Percentiles rank a stretch among this genome's conserved stretches.
Evolutionary conservation across 2,329 filamentous ascomycete genomes (phyloP).

Genomic region (Rugonectria rugulosa): DNA sequence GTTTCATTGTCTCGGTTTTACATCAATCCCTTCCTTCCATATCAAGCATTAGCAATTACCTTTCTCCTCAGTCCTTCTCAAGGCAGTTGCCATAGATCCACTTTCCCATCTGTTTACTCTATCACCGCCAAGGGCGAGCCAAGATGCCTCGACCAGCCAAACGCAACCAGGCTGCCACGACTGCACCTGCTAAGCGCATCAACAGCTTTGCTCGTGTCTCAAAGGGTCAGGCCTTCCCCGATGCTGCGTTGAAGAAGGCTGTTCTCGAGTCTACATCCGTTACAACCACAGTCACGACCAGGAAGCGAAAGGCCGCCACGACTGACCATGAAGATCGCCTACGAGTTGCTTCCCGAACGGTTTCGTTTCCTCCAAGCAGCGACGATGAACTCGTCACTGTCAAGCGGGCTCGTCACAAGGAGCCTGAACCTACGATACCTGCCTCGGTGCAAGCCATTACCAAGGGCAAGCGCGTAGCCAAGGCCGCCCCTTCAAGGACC

Average conservation of each 20-base stretch:
- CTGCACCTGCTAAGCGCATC: slow-evolving; percentile 43
- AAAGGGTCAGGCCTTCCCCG: slow-evolving; percentile 46
- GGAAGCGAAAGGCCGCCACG: slow-evolving; percentile 49
- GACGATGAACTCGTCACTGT: slow-evolving; percentile 37
- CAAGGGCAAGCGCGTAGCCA: slow-evolving; percentile 45
- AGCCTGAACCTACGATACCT: slow-evolving; percentile 25
- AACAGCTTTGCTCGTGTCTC: slow-evolving; percentile 57
- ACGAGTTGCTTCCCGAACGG: slow-evolving; percentile 36
- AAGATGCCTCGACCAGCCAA: slow-evolving; percentile 39
- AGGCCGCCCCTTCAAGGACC: slow-evolving; percentile 38
- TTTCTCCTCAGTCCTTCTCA: not conserved
- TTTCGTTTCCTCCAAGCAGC: slow-evolving; percentile 46
- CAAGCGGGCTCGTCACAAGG: slow-evolving; percentile 42
- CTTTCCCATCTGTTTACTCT: slow-evolving; percentile 1
- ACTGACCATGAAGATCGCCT: slow-evolving; percentile 38
- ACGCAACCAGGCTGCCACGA: slow-evolving; percentile 32
- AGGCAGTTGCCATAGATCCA: slow-evolving; percentile 8
- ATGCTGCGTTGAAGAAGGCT: slow-evolving; percentile 46
- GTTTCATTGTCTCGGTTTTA: slow-evolving; percentile 3
- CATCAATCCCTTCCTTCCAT: not conserved
- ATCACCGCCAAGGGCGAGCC: not conserved
- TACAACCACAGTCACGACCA: slow-evolving; percentile 31
- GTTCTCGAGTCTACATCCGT: slow-evolving; percentile 34
- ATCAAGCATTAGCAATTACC: not conserved
- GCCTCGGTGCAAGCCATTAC: slow-evolving; percentile 14